Percentiles rank a stretch among this genome's conserved stretches.
Conservation (phyloP, 495 filamentous ascomycete genomes). For the Cercophora sp. region DNA sequence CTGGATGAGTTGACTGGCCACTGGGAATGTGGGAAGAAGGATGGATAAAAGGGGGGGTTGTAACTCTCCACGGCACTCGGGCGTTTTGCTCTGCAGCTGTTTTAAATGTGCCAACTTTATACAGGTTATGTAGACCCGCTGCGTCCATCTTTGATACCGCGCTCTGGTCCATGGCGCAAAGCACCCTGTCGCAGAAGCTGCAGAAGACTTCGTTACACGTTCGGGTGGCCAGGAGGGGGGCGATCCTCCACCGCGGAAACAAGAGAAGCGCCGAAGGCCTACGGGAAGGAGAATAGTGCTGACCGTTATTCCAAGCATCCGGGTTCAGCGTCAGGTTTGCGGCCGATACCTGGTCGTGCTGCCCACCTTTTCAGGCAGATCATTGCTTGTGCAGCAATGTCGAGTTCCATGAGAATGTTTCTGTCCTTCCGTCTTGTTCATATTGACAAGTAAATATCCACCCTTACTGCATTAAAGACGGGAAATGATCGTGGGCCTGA, state of each 20-base stretch:
- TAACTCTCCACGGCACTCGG: background rate
- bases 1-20: too few relatives aligned
- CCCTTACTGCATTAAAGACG: background rate
- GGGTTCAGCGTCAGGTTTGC: background rate
- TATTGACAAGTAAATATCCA: too few relatives aligned
- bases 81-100: background rate
- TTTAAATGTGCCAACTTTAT: background rate
- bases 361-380: too few relatives aligned
- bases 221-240: background rate
- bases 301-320: background rate
- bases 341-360: background rate
- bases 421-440: too few relatives aligned
- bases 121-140: too few relatives aligned
- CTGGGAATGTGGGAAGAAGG: too few relatives aligned
- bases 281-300: background rate
- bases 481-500: too few relatives aligned
- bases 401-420: too few relatives aligned
- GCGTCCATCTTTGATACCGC: slow-evolving; percentile 10
- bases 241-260: too few relatives aligned
- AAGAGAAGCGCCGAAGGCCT: background rate
- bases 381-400: too few relatives aligned
- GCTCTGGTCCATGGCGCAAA: slow-evolving; percentile 9
- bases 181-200: slow-evolving; percentile 8
- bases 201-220: background rate
- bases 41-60: background rate